A percentile compares a stretch with the other conserved stretches of the same genome.
Conservation (phyloP, 192 early-diverging fungal species). For the Umbelopsis isabellina region DNA sequence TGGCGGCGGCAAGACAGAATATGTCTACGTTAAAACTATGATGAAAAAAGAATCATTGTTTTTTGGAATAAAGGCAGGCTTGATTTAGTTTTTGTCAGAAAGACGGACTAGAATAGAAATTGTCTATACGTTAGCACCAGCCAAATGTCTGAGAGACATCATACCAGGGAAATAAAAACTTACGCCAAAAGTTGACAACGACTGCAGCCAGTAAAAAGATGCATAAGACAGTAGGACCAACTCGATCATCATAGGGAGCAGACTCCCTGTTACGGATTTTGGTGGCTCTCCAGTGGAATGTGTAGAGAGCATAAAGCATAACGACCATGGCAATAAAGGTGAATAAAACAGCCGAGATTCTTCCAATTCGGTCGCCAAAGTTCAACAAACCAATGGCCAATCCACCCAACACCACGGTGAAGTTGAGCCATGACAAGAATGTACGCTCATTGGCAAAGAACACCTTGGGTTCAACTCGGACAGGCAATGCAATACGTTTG, state of each 20-base stretch:
- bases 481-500: conserved; percentile 76
- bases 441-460: conserved; percentile 97
- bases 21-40: background rate
- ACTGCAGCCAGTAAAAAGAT: conserved; percentile 66
- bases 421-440: conserved; percentile 88
- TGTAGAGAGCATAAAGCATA: conserved; percentile 80
- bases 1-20: too few relatives aligned
- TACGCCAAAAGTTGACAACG: conserved; percentile 67
- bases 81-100: conserved; percentile 8
- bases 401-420: conserved; percentile 75
- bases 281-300: conserved; percentile 79
- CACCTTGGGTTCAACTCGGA: conserved; percentile 88
- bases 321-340: conserved; percentile 67
- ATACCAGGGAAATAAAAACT: too few relatives aligned
- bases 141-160: too few relatives aligned
- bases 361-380: conserved; percentile 74
- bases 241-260: conserved; percentile 80
- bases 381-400: conserved; percentile 80
- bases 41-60: background rate
- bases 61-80: background rate
- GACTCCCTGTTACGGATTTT: conserved; percentile 75
- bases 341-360: conserved; percentile 58
- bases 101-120: conserved; percentile 3
- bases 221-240: conserved; percentile 76
- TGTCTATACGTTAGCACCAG: too few relatives aligned